Conservation (phyloP, 1,139 yeast genomes). For the Maudiozyma humilis region DNA sequence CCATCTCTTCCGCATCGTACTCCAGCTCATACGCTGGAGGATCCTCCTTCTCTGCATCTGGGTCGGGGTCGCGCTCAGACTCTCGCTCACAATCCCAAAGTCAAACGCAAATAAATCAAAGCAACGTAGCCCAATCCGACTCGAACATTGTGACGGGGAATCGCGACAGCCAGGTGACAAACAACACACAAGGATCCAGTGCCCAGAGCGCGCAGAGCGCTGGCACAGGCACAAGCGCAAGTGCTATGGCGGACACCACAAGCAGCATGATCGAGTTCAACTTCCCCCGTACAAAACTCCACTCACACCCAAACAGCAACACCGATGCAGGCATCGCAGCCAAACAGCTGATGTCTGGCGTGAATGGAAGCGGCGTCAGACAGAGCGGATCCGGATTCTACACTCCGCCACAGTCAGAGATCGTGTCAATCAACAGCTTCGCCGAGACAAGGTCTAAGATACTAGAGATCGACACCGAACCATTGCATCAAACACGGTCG, state of each 20-base stretch:
- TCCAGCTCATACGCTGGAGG: slow-evolving; percentile 1
- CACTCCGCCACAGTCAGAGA: slow-evolving; percentile 17
- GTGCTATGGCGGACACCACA: slow-evolving; percentile 9
- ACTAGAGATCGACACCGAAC: slow-evolving; percentile 4
- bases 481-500: slow-evolving; percentile 2
- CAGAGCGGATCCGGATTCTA: no score
- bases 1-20: slow-evolving; percentile 1
- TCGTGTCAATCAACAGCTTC: slow-evolving; percentile 17
- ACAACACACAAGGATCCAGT: not conserved
- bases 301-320: not conserved
- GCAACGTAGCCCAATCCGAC: no score
- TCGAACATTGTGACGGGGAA: no score
- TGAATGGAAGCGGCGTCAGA: not conserved
- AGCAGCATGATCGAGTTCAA: slow-evolving; percentile 21
- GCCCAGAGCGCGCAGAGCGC: not conserved
- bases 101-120: no score
- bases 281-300: slow-evolving; percentile 13
- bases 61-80: not conserved
- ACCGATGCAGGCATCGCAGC: not conserved
- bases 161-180: not conserved
- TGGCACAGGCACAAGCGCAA: no score
- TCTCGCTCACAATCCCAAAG: not conserved
- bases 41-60: not conserved
- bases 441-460: slow-evolving; percentile 5
- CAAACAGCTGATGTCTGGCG: not conserved